These are phyloP conservation scores for Houttuynia cordata DNA, from an alignment of 164 flowering plant species.

Conservation along the genomic window DNA sequence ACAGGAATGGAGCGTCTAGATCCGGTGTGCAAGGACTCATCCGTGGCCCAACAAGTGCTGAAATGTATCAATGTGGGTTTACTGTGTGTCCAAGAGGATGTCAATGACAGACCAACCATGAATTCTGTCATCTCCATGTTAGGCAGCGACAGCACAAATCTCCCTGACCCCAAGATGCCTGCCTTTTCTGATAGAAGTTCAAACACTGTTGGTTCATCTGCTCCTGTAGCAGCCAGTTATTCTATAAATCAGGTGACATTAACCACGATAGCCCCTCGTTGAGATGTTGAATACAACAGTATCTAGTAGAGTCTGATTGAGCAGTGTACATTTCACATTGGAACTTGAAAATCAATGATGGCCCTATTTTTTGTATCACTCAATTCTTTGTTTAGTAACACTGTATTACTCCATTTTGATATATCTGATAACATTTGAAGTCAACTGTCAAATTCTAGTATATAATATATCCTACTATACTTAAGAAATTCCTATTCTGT, in stretches of 20 bases:
- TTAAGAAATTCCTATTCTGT: too few relatives aligned
- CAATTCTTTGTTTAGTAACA: too few relatives aligned
- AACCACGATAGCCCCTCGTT: neutral
- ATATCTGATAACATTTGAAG: too few relatives aligned
- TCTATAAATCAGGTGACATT: neutral
- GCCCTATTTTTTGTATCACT: too few relatives aligned
- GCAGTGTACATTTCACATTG: neutral
- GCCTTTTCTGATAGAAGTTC: conserved; percentile 13
- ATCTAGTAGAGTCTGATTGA: neutral
- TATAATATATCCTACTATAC: too few relatives aligned
- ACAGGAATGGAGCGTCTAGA: too few relatives aligned
- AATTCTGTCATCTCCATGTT: neutral
- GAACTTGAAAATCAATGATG: too few relatives aligned
- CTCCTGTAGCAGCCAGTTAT: neutral
- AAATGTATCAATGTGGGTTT: conserved; percentile 2
- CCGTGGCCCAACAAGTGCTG: neutral
- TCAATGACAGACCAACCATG: conserved; percentile 3
- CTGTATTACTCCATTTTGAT: too few relatives aligned
- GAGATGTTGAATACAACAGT: neutral
- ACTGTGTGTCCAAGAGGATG: conserved; percentile 3
- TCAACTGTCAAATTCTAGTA: too few relatives aligned
- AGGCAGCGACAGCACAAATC: conserved; percentile 17
- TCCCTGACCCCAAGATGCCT: conserved; percentile 17
- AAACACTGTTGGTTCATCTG: neutral
- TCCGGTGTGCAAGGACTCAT: neutral